A percentile compares a stretch with the other conserved stretches of the same genome.
phyloP scores from a whole-genome alignment of 139 green algal species.

The Helicosporidium sp. region DNA sequence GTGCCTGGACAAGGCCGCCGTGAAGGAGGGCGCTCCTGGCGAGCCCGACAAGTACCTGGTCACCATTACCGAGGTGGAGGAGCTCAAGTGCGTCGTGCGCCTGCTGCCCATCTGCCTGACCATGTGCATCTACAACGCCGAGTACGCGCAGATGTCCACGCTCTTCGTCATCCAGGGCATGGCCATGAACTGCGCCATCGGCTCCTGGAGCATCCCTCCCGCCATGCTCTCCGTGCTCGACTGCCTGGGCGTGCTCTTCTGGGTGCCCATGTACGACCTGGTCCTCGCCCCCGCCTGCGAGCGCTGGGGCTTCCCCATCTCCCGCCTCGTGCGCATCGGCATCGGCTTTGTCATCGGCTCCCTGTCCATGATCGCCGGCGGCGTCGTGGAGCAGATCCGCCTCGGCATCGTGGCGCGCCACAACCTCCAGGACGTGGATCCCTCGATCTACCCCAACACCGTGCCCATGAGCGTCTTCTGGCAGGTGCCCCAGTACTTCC shows the following conservation, averaged over 20 bases:
- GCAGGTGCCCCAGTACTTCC: slow-evolving; percentile 23
- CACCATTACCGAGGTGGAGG: slow-evolving; percentile 50
- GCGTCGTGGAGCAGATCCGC: slow-evolving; percentile 10
- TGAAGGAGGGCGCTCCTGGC: not conserved
- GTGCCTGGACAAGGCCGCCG: slow-evolving; percentile 11
- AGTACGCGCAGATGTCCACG: slow-evolving; percentile 70
- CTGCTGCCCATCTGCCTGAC: slow-evolving; percentile 65
- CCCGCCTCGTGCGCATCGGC: slow-evolving; percentile 14
- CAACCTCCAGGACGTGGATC: slow-evolving; percentile 7
- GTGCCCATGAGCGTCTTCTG: slow-evolving; percentile 16
- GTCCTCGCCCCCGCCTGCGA: slow-evolving; percentile 7
- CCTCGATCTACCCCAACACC: not conserved
- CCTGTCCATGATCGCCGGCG: slow-evolving; percentile 13
- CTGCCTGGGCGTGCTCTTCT: slow-evolving; percentile 3
- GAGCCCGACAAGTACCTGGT: slow-evolving; percentile 6
- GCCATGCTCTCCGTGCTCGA: slow-evolving; percentile 9
- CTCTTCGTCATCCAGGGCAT: slow-evolving; percentile 71
- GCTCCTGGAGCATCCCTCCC: not conserved
- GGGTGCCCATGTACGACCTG: slow-evolving; percentile 13
- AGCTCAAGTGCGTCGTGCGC: slow-evolving; percentile 68
- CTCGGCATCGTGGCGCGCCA: slow-evolving; percentile 3
- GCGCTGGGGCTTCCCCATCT: slow-evolving; percentile 6
- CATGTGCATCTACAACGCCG: slow-evolving; percentile 63
- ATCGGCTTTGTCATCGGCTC: slow-evolving; percentile 7
- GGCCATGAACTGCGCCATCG: slow-evolving; percentile 38